Conservation (phyloP, 345 rosid genomes). For the Syzygium jambos region DNA sequence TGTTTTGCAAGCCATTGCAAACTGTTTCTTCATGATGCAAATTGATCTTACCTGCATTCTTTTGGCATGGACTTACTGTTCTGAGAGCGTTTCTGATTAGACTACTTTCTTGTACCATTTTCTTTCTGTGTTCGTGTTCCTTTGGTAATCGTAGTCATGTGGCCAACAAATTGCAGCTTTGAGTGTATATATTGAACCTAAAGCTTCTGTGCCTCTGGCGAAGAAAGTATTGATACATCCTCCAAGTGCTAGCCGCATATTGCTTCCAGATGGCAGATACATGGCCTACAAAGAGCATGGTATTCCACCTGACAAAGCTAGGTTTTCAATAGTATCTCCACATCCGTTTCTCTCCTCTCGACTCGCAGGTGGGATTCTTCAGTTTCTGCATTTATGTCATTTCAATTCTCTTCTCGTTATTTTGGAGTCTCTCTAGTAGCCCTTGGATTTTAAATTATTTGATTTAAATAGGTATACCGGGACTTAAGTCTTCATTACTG, state of each 20-base stretch:
- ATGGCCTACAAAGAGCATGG: slow-evolving; percentile 59
- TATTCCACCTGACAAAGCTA: slow-evolving; percentile 39
- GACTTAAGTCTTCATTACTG: slow-evolving; percentile 47
- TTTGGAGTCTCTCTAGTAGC: background rate
- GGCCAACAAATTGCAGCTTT: slow-evolving; percentile 29
- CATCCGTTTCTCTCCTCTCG: slow-evolving; percentile 68
- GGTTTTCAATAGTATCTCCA: slow-evolving; percentile 47
- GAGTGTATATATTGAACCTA: slow-evolving; percentile 12
- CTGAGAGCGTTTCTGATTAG: background rate
- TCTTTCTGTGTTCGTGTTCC: background rate
- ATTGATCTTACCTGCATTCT: background rate
- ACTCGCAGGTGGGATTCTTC: slow-evolving; percentile 41
- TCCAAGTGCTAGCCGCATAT: slow-evolving; percentile 47
- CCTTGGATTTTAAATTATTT: background rate
- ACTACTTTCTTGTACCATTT: background rate
- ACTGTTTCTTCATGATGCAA: background rate
- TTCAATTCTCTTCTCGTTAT: background rate
- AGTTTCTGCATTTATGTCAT: background rate
- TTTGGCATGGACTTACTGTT: background rate
- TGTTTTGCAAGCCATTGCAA: background rate
- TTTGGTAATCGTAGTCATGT: background rate
- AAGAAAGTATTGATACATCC: slow-evolving; percentile 48
- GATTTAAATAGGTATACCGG: slow-evolving; percentile 44
- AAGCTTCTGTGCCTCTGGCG: slow-evolving; percentile 13
- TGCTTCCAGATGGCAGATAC: slow-evolving; percentile 71